phyloP scores from a whole-genome alignment of 2,329 filamentous ascomycete genomes.

The Shiraia bambusicola region DNA sequence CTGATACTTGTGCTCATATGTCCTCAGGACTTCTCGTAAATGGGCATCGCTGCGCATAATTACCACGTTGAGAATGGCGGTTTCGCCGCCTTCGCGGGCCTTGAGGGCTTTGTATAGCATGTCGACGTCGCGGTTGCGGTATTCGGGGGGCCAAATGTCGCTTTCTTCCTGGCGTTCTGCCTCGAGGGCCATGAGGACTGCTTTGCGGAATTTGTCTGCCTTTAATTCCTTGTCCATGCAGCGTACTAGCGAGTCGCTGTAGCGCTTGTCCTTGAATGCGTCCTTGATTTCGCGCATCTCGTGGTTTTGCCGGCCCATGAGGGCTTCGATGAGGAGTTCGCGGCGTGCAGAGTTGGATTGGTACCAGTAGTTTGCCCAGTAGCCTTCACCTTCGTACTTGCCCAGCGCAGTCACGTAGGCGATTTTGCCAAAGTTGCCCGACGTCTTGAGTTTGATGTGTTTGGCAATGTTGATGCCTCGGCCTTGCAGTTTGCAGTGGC shows the following conservation, averaged over 20 bases:
- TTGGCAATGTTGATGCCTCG: constrained; percentile 84
- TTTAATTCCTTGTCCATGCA: constrained; percentile 94
- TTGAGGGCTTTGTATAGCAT: constrained; percentile 69
- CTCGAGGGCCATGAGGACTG: constrained; percentile 80
- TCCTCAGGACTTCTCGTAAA: constrained; percentile 73
- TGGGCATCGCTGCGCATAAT: constrained; percentile 79
- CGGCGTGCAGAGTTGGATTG: constrained; percentile 81
- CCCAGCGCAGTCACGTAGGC: constrained; percentile 89
- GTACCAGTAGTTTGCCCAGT: constrained; percentile 99
- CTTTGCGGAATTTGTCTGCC: constrained; percentile 93
- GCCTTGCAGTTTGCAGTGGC: constrained; percentile 77
- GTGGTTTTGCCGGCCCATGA: constrained; percentile 87
- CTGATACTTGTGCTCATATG: constrained; percentile 72
- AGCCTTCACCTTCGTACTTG: constrained; percentile 87
- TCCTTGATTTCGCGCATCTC: constrained; percentile 87
- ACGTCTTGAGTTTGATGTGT: constrained; percentile 79
- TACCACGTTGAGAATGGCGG: constrained; percentile 81
- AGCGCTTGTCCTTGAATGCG: constrained; percentile 88
- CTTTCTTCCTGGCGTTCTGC: constrained; percentile 80
- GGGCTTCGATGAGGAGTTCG: constrained; percentile 86
- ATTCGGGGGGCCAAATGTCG: constrained; percentile 62
- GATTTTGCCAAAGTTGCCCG: constrained; percentile 80
- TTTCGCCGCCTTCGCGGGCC: constrained; percentile 78
- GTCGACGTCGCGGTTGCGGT: constrained; percentile 64
- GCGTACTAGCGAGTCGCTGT: constrained; percentile 73